Evolutionary conservation across 2,329 filamentous ascomycete species (phyloP), one percentile per base, ranked within the genome.

Genomic region (Stenocarpella maydis): DNA sequence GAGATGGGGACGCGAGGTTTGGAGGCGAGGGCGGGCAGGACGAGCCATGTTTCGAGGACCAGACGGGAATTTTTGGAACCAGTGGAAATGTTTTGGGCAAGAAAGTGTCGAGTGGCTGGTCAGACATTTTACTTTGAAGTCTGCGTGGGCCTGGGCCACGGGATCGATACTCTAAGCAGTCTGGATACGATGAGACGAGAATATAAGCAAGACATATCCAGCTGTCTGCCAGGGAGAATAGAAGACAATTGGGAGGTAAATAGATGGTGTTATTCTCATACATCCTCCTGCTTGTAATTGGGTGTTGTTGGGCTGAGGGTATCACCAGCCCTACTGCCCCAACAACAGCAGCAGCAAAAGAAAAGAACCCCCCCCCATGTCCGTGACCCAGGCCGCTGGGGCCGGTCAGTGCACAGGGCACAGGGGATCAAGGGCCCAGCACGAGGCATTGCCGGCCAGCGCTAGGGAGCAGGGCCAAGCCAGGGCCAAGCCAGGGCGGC

Each of bases 311-410:
- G 34, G 53, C 15, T 53, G 53, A 61, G 64, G 64, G 37, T 41
- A 67, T 67, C 63, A 15, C 54, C 64, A 54, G 64, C 64, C 45
- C 54, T n/a, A n/a, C n/a, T n/a, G n/a, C 53, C 64, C 34, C 43
- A 34, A n/a, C 19, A 17, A 61, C 31, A 31, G 8, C 45, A 34
- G 55, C 45, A 31, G 10, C 31, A 17, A 37, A 17, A 14, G 39
- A 34, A 39, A 19, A 12, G 14, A 26, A 47, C 41, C 55, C 58
- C 26, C n/a, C n/a, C n/a, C n/a, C n/a, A n/a, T n/a, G n/a, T n/a
- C n/a, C n/a, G n/a, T n/a, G n/a, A n/a, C n/a, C n/a, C n/a, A n/a
- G n/a, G n/a, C n/a, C n/a, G n/a, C n/a, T n/a, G n/a, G n/a, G n/a
- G n/a, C n/a, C n/a, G n/a, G n/a, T n/a, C n/a, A n/a, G n/a, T n/a